A percentile compares a stretch with the other conserved stretches of the same genome.
These are phyloP conservation scores for Colletotrichum sp. DNA, from an alignment of 2,329 filamentous ascomycete genomes.

Conservation along the genomic window DNA sequence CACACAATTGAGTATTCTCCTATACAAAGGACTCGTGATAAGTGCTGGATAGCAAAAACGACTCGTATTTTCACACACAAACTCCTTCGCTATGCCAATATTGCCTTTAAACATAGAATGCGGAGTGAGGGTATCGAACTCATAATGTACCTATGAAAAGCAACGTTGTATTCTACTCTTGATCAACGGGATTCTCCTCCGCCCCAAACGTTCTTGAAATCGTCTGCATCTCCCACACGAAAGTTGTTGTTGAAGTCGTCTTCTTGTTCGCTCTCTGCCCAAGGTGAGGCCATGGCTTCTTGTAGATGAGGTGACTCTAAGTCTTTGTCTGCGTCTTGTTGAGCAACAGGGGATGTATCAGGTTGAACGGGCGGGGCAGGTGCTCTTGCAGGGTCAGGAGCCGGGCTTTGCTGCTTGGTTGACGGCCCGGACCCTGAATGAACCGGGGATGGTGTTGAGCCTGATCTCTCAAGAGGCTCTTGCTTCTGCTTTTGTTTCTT, in stretches of 20 bases:
- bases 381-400: neutral
- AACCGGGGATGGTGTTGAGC: neutral
- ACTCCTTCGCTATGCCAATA: conserved; percentile 32
- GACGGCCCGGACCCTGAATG: neutral
- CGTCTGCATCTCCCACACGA: conserved; percentile 40
- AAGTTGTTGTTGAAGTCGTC: conserved; percentile 14
- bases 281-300: conserved; percentile 16
- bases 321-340: neutral
- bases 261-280: conserved; percentile 16
- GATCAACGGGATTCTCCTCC: neutral
- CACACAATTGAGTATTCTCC: neutral
- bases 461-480: neutral
- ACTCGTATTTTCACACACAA: conserved; percentile 8
- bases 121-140: conserved; percentile 18
- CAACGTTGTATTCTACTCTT: neutral
- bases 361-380: neutral
- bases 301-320: neutral
- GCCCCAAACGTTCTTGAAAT: conserved; percentile 53
- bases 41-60: neutral
- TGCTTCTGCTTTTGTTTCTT: conserved; percentile 20
- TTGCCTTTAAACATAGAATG: conserved; percentile 20
- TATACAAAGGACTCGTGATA: too few relatives aligned
- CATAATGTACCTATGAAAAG: neutral
- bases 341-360: neutral
- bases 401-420: conserved; percentile 6